phyloP scores from a whole-genome alignment of 169 alveolate species.

The Cryptosporidium sp. region DNA sequence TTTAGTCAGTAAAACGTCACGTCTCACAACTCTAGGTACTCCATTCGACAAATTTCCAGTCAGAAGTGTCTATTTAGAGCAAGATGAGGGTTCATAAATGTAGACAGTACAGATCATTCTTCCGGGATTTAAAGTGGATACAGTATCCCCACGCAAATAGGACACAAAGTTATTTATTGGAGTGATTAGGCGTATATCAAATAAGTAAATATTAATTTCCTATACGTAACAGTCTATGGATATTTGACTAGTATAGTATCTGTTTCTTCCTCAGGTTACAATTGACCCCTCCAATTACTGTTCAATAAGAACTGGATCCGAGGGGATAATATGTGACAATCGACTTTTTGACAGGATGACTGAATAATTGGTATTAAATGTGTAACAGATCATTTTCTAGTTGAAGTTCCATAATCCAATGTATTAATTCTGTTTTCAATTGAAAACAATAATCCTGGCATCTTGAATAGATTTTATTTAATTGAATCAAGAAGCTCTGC shows the following conservation, averaged over 20 bases:
- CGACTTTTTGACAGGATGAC: constrained; percentile 77
- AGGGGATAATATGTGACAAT: constrained; percentile 73
- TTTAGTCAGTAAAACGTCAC: constrained; percentile 54
- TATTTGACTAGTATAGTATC: constrained; percentile 77
- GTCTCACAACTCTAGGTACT: constrained; percentile 42
- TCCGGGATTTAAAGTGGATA: constrained; percentile 72
- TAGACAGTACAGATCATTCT: constrained; percentile 42
- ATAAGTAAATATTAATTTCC: not conserved
- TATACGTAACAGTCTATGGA: constrained; percentile 76
- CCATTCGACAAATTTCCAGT: constrained; percentile 77
- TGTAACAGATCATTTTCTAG: constrained; percentile 44
- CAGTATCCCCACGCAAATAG: constrained; percentile 74
- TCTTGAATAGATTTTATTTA: not conserved
- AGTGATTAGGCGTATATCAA: constrained; percentile 54
- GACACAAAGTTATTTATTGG: constrained; percentile 63
- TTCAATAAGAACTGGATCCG: constrained; percentile 27
- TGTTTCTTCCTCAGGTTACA: constrained; percentile 75
- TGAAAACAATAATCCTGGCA: constrained; percentile 10
- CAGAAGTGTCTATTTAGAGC: constrained; percentile 32
- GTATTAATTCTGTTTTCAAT: constrained; percentile 43
- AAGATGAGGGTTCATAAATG: constrained; percentile 47
- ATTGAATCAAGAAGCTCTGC: constrained; percentile 30
- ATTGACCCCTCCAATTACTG: constrained; percentile 77
- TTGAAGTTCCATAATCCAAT: constrained; percentile 44
- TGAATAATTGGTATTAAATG: constrained; percentile 65